Evolutionary conservation across 306 rosid genomes (phyloP), one percentile per base, ranked within the genome.

Genomic region (Acacia acuminata): DNA sequence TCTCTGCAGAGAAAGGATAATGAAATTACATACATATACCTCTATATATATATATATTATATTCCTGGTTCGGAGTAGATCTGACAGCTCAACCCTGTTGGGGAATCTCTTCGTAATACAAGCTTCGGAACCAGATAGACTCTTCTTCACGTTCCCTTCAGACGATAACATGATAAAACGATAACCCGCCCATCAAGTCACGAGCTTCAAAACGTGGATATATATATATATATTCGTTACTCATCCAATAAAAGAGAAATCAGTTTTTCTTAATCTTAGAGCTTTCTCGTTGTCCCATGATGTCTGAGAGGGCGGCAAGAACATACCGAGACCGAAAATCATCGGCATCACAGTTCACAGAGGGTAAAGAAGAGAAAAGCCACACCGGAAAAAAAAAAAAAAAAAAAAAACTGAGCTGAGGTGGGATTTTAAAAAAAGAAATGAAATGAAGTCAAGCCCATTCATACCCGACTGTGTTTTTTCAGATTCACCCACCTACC

Each of bases 401-500:
- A 13, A 15, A 48, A 48, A 50, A 50, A 15, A 50, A 27, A 27
- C 27, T 27, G 34, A 51, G 5, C 60, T 8, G 22, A 44, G 17
- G 47, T 13, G 45, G n/a, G 61, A 25, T 24, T n/a, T 10, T 0
- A 11, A 25, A 60, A 10, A 60, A 60, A 61, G 0, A 24, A 58
- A 58, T 8, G 2, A 7, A 20, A 55, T 71, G 74, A 76, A 60
- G 43, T 74, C 30, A 55, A 75, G 56, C 38, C 7, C 36, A 6
- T 40, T 17, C 22, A 13, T 13, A 40, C 32, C 55, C 47, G 17
- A 10, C 77, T 58, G 38, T n/a, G 75, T 67, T 22, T 50, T 50
- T 68, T 27, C 65, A 58, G 66, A 63, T 75, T 72, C 83, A 71
- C 32, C 34, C 76, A 61, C 71, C 50, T 69, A 69, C 81, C 81